Evolutionary conservation across 805 yeast genomes (phyloP).

Genomic region (Yarrowia sp.): DNA sequence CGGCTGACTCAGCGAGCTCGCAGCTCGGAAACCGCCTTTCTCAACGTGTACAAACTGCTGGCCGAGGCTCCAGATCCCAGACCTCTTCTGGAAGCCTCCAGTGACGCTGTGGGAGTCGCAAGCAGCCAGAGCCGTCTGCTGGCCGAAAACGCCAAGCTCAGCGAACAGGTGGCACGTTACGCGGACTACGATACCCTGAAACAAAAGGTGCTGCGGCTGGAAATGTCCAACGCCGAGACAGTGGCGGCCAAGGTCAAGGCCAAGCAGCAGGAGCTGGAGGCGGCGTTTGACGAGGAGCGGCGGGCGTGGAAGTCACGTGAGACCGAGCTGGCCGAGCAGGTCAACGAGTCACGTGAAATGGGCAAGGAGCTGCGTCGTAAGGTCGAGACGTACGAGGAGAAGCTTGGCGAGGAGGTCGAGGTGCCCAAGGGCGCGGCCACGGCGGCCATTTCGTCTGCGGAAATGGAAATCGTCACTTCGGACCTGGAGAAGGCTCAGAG

Average conservation of each 20-base stretch:
- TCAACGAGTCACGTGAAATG: slow-evolving; percentile 60
- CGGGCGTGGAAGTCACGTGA: slow-evolving; percentile 70
- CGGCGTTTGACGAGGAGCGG: slow-evolving; percentile 75
- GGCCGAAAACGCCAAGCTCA: slow-evolving; percentile 55
- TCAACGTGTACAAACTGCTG: slow-evolving; percentile 73
- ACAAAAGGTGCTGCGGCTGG: slow-evolving; percentile 63
- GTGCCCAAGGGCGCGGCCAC: neutral
- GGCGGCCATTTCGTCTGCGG: slow-evolving; percentile 45
- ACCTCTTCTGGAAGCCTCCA: slow-evolving; percentile 73
- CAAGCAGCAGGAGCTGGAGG: slow-evolving; percentile 74
- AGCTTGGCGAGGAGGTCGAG: slow-evolving; percentile 46
- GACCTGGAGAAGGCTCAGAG: slow-evolving; percentile 77
- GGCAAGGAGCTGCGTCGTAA: slow-evolving; percentile 69
- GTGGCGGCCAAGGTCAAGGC: slow-evolving; percentile 64
- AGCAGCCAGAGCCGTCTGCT: slow-evolving; percentile 61
- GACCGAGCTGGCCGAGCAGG: slow-evolving; percentile 58
- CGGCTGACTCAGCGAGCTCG: slow-evolving; percentile 78
- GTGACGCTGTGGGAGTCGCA: slow-evolving; percentile 65
- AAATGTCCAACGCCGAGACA: slow-evolving; percentile 64
- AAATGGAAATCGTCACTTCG: slow-evolving; percentile 70
- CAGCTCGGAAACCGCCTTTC: slow-evolving; percentile 71
- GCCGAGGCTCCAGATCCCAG: slow-evolving; percentile 95
- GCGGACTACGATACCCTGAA: slow-evolving; percentile 84
- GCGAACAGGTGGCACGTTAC: slow-evolving; percentile 63
- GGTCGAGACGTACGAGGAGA: slow-evolving; percentile 69